Conservation (phyloP, 2,329 filamentous ascomycete species). For the Microcyclospora tardicrescens region DNA sequence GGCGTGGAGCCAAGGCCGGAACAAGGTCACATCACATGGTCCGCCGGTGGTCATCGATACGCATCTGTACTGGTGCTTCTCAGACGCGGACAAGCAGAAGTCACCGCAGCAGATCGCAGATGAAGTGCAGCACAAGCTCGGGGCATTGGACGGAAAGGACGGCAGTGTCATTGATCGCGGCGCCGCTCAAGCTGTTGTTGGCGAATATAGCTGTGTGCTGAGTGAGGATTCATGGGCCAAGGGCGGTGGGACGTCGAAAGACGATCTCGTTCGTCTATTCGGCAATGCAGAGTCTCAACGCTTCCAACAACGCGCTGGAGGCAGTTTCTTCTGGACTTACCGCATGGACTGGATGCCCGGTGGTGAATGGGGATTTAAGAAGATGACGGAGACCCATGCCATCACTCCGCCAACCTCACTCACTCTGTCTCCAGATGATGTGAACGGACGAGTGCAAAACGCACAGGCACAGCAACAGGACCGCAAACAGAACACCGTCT, state of each 20-base stretch:
- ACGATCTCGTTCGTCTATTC: slow-evolving; percentile 33
- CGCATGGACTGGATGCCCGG: slow-evolving; percentile 52
- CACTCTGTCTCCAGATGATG: slow-evolving; percentile 24
- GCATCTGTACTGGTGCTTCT: slow-evolving; percentile 47
- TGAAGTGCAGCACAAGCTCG: slow-evolving; percentile 32
- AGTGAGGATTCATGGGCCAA: slow-evolving; percentile 37
- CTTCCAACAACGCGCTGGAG: slow-evolving; percentile 39
- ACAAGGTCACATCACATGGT: slow-evolving; percentile 4
- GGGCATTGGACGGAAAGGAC: slow-evolving; percentile 33
- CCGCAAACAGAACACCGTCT: slow-evolving; percentile 25
- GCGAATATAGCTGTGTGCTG: slow-evolving; percentile 47
- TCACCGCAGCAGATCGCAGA: slow-evolving; percentile 40
- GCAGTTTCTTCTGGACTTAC: slow-evolving; percentile 47
- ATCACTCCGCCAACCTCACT: slow-evolving; percentile 30
- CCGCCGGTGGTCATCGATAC: slow-evolving; percentile 45
- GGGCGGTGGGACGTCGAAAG: slow-evolving; percentile 20
- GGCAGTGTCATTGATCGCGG: slow-evolving; percentile 38
- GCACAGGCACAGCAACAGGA: slow-evolving; percentile 29
- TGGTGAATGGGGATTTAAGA: slow-evolving; percentile 47
- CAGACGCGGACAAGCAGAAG: slow-evolving; percentile 38
- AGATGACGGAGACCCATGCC: slow-evolving; percentile 35
- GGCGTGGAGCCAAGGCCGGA: slow-evolving; percentile 28
- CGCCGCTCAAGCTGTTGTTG: slow-evolving; percentile 40
- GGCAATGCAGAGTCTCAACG: slow-evolving; percentile 35
- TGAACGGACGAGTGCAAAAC: slow-evolving; percentile 24